These are phyloP conservation scores for Backusella sp. DNA, from an alignment of 192 early-diverging fungal species.

Conservation along the genomic window DNA sequence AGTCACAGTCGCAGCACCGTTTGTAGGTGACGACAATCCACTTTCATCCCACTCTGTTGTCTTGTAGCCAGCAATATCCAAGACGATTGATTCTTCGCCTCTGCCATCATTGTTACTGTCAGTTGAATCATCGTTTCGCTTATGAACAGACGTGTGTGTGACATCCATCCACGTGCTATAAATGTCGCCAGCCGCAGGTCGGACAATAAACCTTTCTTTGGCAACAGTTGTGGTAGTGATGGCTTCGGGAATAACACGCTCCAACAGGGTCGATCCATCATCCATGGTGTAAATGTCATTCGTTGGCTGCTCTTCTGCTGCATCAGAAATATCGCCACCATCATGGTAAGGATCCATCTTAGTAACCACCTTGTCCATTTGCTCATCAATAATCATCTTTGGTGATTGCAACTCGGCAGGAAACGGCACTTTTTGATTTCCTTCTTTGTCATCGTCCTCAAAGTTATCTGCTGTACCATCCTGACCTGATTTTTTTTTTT, in stretches of 20 bases:
- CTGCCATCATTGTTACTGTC: slow-evolving; percentile 13
- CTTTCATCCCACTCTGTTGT: slow-evolving; percentile 1
- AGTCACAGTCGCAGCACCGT: neutral
- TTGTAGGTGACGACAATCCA: neutral
- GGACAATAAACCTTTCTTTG: slow-evolving; percentile 38
- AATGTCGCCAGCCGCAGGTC: slow-evolving; percentile 31
- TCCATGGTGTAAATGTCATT: slow-evolving; percentile 25
- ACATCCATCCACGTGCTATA: slow-evolving; percentile 33
- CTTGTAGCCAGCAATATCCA: slow-evolving; percentile 56
- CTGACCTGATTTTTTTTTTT: neutral
- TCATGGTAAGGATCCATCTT: slow-evolving; percentile 21
- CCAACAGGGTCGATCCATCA: slow-evolving; percentile 37
- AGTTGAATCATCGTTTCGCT: neutral
- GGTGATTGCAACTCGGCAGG: slow-evolving; percentile 34
- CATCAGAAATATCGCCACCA: neutral
- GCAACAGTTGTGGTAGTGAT: slow-evolving; percentile 34
- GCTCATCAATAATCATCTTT: slow-evolving; percentile 37
- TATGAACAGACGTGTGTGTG: slow-evolving; percentile 16
- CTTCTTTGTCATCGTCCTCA: slow-evolving; percentile 29
- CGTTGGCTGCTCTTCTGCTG: neutral
- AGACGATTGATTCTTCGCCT: slow-evolving; percentile 43
- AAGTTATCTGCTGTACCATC: slow-evolving; percentile 7
- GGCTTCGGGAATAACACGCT: slow-evolving; percentile 28
- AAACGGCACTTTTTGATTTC: slow-evolving; percentile 20
- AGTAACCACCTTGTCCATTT: slow-evolving; percentile 39